Conservation (phyloP, 345 rosid species). For the Crucihimalaya himalaica region DNA sequence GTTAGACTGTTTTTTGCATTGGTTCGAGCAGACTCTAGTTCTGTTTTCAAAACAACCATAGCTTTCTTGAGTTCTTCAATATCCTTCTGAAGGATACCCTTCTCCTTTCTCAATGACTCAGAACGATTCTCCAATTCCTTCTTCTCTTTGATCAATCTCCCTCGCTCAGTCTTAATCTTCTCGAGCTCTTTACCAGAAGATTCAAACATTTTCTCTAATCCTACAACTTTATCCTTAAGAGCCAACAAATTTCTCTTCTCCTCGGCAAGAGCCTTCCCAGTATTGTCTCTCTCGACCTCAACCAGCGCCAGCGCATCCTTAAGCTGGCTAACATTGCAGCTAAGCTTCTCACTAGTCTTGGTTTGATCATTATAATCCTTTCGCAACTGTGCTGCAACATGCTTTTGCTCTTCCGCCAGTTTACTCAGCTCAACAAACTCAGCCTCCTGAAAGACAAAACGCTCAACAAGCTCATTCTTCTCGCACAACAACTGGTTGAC, state of each 20-base stretch:
- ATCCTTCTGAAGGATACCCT: slow-evolving; percentile 45
- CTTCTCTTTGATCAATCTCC: slow-evolving; percentile 46
- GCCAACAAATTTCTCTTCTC: slow-evolving; percentile 47
- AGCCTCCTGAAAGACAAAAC: slow-evolving; percentile 43
- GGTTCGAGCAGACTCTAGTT: slow-evolving; percentile 46
- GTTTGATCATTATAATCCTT: slow-evolving; percentile 40
- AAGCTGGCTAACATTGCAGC: slow-evolving; percentile 35
- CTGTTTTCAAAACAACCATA: slow-evolving; percentile 45
- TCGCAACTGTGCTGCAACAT: slow-evolving; percentile 43
- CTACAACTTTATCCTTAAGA: slow-evolving; percentile 45
- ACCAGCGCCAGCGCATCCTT: slow-evolving; percentile 44
- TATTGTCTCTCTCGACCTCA: slow-evolving; percentile 50
- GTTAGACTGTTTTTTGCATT: slow-evolving; percentile 46
- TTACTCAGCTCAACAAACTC: slow-evolving; percentile 49
- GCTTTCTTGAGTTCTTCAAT: slow-evolving; percentile 48
- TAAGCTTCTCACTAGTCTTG: slow-evolving; percentile 48
- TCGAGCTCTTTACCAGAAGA: slow-evolving; percentile 43
- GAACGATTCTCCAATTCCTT: slow-evolving; percentile 44
- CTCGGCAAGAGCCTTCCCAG: slow-evolving; percentile 45
- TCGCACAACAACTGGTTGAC: slow-evolving; percentile 43
- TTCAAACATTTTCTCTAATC: slow-evolving; percentile 48
- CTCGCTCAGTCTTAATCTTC: slow-evolving; percentile 45
- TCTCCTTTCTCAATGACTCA: slow-evolving; percentile 48
- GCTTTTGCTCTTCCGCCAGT: slow-evolving; percentile 47
- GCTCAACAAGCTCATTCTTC: slow-evolving; percentile 54